Conservation (phyloP, 1,139 yeast species). For the Tardiomyces digboiensis region DNA sequence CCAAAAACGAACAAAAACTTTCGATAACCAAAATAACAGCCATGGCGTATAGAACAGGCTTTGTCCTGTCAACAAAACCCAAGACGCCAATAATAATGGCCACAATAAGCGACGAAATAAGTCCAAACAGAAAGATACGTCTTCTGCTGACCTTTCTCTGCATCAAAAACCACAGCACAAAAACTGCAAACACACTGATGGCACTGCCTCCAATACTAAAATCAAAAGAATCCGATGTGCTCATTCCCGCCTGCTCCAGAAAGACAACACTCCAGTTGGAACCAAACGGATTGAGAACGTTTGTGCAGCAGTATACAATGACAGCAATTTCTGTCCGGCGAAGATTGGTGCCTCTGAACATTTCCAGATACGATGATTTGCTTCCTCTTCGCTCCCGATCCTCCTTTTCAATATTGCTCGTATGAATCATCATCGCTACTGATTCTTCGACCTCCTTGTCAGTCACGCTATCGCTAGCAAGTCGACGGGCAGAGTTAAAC, state of each 20-base stretch:
- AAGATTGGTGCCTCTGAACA: constrained; percentile 41
- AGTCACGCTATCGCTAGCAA: constrained; percentile 6
- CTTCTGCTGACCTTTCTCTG: constrained; percentile 38
- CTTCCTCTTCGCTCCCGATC: constrained; percentile 28
- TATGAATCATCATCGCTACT: constrained; percentile 34
- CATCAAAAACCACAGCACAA: constrained; percentile 42
- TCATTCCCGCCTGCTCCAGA: constrained; percentile 18
- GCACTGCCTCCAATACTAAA: constrained; percentile 23
- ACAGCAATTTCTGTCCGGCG: constrained; percentile 49
- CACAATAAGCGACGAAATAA: background rate
- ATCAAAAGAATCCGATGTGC: constrained; percentile 13
- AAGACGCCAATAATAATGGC: constrained; percentile 8
- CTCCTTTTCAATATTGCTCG: constrained; percentile 37
- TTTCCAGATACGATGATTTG: constrained; percentile 23
- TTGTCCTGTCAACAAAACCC: background rate
- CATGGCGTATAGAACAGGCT: background rate
- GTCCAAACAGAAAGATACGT: constrained; percentile 26
- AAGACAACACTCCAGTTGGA: constrained; percentile 23
- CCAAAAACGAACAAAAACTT: constrained; percentile 36
- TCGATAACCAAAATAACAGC: constrained; percentile 15
- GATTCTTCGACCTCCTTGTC: constrained; percentile 25
- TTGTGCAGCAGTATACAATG: constrained; percentile 41
- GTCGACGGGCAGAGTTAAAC: constrained; percentile 12
- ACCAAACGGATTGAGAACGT: constrained; percentile 42
- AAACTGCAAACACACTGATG: constrained; percentile 42